Evolutionary conservation across 2,329 filamentous ascomycete species (phyloP).

Genomic region (Colletotrichum graminicola): DNA sequence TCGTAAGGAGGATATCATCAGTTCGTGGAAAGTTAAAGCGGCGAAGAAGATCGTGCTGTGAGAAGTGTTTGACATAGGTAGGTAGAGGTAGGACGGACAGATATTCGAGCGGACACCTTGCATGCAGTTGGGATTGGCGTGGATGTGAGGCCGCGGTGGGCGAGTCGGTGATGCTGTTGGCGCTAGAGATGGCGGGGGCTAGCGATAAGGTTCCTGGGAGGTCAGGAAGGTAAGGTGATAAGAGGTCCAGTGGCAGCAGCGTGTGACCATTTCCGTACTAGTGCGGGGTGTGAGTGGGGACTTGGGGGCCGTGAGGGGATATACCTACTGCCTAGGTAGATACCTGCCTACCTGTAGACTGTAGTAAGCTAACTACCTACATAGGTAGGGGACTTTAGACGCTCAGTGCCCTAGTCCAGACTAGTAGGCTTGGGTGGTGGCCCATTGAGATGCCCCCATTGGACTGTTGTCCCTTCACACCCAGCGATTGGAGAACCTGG

Average conservation of each 20-base stretch:
- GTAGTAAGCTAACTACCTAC: no score
- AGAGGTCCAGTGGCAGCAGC: constrained; percentile 22
- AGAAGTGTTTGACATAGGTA: not conserved
- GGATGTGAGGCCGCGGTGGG: not conserved
- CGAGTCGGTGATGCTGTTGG: not conserved
- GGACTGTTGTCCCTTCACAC: not conserved
- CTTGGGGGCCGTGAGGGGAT: not conserved
- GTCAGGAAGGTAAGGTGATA: constrained; percentile 17
- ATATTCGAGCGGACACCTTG: not conserved
- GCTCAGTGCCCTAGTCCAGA: not conserved
- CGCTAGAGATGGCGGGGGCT: constrained; percentile 1
- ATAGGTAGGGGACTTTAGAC: no score
- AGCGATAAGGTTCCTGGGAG: constrained; percentile 21
- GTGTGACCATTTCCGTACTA: constrained; percentile 17
- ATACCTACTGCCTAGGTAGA: not conserved
- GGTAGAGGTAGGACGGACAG: not conserved
- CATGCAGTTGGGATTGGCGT: constrained; percentile 3
- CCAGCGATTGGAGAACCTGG: no score
- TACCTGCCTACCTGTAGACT: no score
- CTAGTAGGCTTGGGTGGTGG: not conserved
- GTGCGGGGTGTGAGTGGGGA: constrained; percentile 20
- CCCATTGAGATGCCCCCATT: not conserved
- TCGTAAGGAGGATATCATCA: constrained; percentile 29
- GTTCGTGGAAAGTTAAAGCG: not conserved
- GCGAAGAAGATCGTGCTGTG: not conserved